Evolutionary conservation across 2,329 filamentous ascomycete genomes (phyloP).

Genomic region (Biscogniauxia mediterranea): DNA sequence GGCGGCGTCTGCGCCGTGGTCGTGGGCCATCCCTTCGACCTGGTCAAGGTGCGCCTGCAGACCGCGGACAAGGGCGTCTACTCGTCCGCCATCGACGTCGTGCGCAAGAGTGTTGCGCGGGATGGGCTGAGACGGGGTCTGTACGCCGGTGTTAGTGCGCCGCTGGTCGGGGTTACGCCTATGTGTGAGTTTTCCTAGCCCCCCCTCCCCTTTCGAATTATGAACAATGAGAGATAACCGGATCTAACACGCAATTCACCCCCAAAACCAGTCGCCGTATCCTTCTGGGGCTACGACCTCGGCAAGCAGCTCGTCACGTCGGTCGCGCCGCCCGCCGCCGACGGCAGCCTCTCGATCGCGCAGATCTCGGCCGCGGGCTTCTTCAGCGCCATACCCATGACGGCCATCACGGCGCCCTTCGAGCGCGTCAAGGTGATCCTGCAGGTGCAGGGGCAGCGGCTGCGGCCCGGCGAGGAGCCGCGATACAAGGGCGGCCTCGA

Average conservation of each 20-base stretch:
- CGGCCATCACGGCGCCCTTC: conserved; percentile 95
- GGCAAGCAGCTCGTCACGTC: conserved; percentile 83
- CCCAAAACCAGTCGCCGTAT: conserved; percentile 58
- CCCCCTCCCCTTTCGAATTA: too few relatives aligned
- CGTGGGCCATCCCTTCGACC: conserved; percentile 93
- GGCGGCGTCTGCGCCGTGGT: conserved; percentile 92
- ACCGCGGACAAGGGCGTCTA: conserved; percentile 95
- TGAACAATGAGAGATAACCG: too few relatives aligned
- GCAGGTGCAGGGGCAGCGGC: conserved; percentile 88
- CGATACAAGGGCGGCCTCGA: conserved; percentile 85
- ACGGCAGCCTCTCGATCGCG: conserved; percentile 73
- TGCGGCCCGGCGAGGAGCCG: conserved; percentile 86
- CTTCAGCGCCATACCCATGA: conserved; percentile 98
- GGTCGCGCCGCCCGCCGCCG: conserved; percentile 62
- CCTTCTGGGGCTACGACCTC: conserved; percentile 87
- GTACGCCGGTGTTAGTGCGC: conserved; percentile 96
- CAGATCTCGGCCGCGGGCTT: conserved; percentile 93
- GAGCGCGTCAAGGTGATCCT: conserved; percentile 98
- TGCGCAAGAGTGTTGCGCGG: conserved; percentile 80
- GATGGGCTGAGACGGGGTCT: conserved; percentile 80
- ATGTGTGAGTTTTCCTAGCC: conserved; percentile 76
- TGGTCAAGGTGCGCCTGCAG: conserved; percentile 96
- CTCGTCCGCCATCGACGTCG: conserved; percentile 84
- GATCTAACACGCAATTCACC: too few relatives aligned
- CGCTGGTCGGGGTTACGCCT: conserved; percentile 90